Evolutionary conservation across 352 stramenopile genomes (phyloP).

Genomic region (Phytophthora rubi): DNA sequence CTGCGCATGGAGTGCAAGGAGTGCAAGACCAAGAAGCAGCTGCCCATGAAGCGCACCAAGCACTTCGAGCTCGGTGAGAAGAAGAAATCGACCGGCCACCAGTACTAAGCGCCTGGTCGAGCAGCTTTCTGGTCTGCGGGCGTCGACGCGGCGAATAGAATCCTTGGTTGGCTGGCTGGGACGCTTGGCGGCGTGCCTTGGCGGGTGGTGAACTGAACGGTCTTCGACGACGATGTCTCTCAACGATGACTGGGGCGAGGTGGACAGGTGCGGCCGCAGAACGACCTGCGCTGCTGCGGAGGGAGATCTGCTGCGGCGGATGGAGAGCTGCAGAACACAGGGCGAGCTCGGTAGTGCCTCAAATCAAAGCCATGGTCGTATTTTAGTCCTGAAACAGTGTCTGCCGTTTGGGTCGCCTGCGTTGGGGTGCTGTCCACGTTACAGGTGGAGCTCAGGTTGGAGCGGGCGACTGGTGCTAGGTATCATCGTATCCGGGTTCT

Average conservation of each 20-base stretch:
- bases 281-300: slow-evolving; percentile 2
- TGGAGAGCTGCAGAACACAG: slow-evolving; percentile 18
- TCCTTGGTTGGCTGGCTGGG: slow-evolving; percentile 19
- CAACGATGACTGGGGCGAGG: slow-evolving; percentile 27
- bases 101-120: slow-evolving; percentile 92
- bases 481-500: too few relatives aligned
- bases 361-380: slow-evolving; percentile 66
- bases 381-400: slow-evolving; percentile 53
- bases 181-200: neutral
- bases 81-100: slow-evolving; percentile 97
- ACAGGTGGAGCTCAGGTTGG: neutral
- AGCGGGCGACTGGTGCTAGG: too few relatives aligned
- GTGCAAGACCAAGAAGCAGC: slow-evolving; percentile 99
- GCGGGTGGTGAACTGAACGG: slow-evolving; percentile 6
- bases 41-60: slow-evolving; percentile 99
- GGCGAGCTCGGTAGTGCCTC: slow-evolving; percentile 32
- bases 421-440: neutral
- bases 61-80: slow-evolving; percentile 99
- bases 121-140: slow-evolving; percentile 22
- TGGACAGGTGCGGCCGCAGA: slow-evolving; percentile 13
- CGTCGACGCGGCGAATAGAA: slow-evolving; percentile 2
- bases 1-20: slow-evolving; percentile 99
- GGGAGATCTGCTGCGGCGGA: slow-evolving; percentile 16
- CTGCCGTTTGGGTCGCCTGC: neutral
- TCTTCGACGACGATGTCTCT: slow-evolving; percentile 31